Evolutionary conservation across 2,329 filamentous ascomycete genomes (phyloP).

Genomic region (Elsinoe perseae): DNA sequence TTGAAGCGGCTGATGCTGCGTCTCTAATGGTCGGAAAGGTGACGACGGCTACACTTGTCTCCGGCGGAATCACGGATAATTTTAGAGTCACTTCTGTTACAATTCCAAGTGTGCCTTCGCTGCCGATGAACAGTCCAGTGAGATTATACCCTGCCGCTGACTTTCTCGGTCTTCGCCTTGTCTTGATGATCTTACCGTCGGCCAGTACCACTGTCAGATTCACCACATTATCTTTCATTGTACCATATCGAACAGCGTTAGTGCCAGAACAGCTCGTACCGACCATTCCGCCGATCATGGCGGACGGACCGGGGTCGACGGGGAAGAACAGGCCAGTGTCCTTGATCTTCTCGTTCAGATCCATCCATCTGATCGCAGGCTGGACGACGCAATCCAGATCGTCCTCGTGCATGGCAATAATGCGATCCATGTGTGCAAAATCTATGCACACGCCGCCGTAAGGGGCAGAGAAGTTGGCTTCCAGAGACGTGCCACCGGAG

Average conservation of each 20-base stretch:
- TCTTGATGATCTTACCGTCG: constrained; percentile 73
- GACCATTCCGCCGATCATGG: constrained; percentile 76
- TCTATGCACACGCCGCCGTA: constrained; percentile 81
- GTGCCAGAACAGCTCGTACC: constrained; percentile 68
- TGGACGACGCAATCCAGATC: constrained; percentile 94
- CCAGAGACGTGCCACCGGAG: constrained; percentile 76
- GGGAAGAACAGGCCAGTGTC: constrained; percentile 79
- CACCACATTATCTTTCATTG: constrained; percentile 83
- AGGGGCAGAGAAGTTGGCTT: constrained; percentile 83
- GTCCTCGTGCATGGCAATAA: constrained; percentile 69
- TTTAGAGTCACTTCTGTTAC: constrained; percentile 80
- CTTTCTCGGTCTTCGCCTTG: constrained; percentile 65
- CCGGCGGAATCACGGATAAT: constrained; percentile 65
- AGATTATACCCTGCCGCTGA: constrained; percentile 78
- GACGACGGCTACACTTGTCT: constrained; percentile 70
- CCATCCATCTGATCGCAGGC: constrained; percentile 86
- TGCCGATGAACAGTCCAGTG: constrained; percentile 70
- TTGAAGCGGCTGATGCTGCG: constrained; percentile 65
- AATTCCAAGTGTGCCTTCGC: constrained; percentile 71
- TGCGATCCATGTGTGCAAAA: constrained; percentile 78
- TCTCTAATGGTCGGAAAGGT: constrained; percentile 70
- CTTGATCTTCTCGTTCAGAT: constrained; percentile 68
- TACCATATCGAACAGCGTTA: constrained; percentile 72
- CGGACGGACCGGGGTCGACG: constrained; percentile 70
- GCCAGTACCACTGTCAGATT: constrained; percentile 74